phyloP scores from a whole-genome alignment of 2,329 filamentous ascomycete genomes.

The Podosphaera fusca region DNA sequence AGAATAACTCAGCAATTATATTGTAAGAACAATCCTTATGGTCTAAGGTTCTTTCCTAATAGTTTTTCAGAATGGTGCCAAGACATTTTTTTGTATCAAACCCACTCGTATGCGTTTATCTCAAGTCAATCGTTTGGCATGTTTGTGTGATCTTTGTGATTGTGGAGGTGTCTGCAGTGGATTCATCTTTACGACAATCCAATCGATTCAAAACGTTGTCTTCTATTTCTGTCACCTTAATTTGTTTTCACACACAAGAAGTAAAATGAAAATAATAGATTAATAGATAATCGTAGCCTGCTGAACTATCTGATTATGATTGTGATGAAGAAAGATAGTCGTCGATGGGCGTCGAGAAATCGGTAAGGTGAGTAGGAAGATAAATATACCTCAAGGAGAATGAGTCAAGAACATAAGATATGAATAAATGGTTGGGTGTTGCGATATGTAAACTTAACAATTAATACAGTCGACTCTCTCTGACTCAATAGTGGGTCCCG shows the following conservation, averaged over 20 bases:
- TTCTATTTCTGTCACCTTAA: not conserved
- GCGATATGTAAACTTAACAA: too few species aligned
- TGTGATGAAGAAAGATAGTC: not conserved
- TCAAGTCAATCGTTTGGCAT: not conserved
- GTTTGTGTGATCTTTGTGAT: not conserved
- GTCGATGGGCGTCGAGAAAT: not conserved
- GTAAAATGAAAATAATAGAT: not conserved
- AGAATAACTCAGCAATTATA: not conserved
- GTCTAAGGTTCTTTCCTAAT: not conserved
- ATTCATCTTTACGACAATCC: not conserved
- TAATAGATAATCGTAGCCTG: not conserved
- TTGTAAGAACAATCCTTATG: not conserved
- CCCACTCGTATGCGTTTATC: not conserved
- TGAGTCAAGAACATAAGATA: not conserved
- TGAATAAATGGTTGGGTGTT: not conserved
- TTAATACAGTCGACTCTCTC: too few species aligned
- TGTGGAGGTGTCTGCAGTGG: not conserved
- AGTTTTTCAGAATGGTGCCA: not conserved
- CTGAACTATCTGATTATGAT: not conserved
- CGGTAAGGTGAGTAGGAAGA: not conserved
- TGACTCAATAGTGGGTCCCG: too few species aligned
- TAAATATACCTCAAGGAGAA: not conserved
- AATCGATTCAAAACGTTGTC: not conserved
- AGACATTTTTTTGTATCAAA: not conserved
- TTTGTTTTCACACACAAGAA: not conserved